Evolutionary conservation across 495 filamentous ascomycete genomes (phyloP).

Genomic region (Lentithecium fluviatile): DNA sequence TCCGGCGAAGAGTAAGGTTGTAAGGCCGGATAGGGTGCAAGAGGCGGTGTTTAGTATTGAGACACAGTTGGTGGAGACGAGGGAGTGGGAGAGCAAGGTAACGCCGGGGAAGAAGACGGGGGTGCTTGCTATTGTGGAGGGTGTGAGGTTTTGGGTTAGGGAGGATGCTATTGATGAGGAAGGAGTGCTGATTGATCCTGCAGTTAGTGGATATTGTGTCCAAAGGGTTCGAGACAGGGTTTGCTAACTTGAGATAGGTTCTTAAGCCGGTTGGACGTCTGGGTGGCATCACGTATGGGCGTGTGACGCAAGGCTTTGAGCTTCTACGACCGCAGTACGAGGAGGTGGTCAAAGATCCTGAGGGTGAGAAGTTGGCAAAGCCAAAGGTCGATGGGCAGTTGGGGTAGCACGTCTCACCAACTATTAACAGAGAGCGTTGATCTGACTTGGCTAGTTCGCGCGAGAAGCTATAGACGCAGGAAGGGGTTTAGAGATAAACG

Average conservation of each 20-base stretch:
- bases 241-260: conserved; percentile 29
- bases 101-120: conserved; percentile 70
- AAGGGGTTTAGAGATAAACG: too few species aligned
- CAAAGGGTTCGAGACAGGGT: neutral
- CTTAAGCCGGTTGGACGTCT: conserved; percentile 74
- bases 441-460: neutral
- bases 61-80: conserved; percentile 67
- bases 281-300: conserved; percentile 81
- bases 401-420: neutral
- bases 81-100: conserved; percentile 71
- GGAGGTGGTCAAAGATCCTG: conserved; percentile 48
- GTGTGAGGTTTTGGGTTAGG: conserved; percentile 80
- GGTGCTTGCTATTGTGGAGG: conserved; percentile 77
- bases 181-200: conserved; percentile 66
- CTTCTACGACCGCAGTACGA: conserved; percentile 69
- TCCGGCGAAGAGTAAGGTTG: conserved; percentile 63
- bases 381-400: conserved; percentile 23
- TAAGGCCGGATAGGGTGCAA: conserved; percentile 69
- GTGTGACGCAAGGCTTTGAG: conserved; percentile 71
- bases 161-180: conserved; percentile 86
- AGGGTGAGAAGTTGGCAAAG: conserved; percentile 46
- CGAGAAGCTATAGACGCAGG: neutral
- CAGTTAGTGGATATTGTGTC: conserved; percentile 31
- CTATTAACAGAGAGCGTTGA: neutral
- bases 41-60: conserved; percentile 84